A percentile compares a stretch with the other conserved stretches of the same genome.
Evolutionary conservation across 2,329 filamentous ascomycete genomes (phyloP).

Genomic region (Cordyceps pruinosa): DNA sequence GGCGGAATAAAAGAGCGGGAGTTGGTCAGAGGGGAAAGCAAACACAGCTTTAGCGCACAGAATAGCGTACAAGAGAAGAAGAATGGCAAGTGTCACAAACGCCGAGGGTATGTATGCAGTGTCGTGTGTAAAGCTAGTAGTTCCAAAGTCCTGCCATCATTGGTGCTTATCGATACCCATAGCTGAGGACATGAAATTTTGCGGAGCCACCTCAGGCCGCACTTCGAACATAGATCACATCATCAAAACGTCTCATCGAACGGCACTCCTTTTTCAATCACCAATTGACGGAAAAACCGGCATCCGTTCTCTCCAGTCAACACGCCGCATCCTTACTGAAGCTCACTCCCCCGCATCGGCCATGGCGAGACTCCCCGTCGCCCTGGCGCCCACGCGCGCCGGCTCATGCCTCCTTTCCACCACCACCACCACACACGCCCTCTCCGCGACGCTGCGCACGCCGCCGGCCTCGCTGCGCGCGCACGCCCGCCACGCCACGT

Average conservation of each 20-base stretch:
- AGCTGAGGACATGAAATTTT: conserved; percentile 6
- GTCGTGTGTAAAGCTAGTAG: conserved; percentile 3
- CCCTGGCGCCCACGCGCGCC: conserved; percentile 24
- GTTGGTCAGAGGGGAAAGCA: not conserved
- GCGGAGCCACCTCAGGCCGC: conserved; percentile 11
- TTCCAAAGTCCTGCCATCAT: not conserved
- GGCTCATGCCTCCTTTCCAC: conserved; percentile 21
- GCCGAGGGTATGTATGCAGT: conserved; percentile 6
- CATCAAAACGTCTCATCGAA: not conserved
- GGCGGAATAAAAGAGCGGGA: not conserved
- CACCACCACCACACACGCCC: conserved; percentile 14
- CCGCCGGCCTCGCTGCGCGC: conserved; percentile 26
- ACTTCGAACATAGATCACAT: not conserved
- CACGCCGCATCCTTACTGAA: not conserved
- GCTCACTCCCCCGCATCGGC: not conserved
- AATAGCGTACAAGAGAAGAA: not conserved
- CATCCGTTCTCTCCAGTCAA: not conserved
- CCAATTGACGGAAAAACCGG: not conserved
- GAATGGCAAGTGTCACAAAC: not conserved
- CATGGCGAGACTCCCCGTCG: conserved; percentile 26
- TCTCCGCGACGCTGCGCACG: conserved; percentile 17
- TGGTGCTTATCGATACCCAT: conserved; percentile 5
- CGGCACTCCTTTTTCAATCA: not conserved
- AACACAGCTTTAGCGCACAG: not conserved
- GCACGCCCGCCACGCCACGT: conserved; percentile 74